These are phyloP conservation scores for Halophytophthora polymorphica DNA, from an alignment of 352 stramenopile species.

Conservation along the genomic window DNA sequence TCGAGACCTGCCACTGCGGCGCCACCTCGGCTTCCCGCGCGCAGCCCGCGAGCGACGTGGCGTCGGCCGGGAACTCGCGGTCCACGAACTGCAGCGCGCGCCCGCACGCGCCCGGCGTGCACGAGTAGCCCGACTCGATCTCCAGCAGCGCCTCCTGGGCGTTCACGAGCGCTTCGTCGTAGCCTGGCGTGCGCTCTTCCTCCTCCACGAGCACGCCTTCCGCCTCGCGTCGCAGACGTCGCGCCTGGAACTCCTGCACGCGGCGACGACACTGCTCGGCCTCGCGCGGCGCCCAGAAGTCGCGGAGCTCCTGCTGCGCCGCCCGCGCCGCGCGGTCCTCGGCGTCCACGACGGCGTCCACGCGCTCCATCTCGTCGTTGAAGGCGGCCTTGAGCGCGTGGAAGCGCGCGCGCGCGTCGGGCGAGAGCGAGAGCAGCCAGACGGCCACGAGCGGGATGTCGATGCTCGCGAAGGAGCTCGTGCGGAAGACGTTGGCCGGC, in stretches of 20 bases:
- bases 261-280: constrained; percentile 64
- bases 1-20: constrained; percentile 78
- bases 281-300: constrained; percentile 59
- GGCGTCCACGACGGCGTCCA: constrained; percentile 69
- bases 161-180: constrained; percentile 80
- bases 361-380: constrained; percentile 80
- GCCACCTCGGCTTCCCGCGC: constrained; percentile 44
- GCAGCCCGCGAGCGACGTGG: constrained; percentile 70
- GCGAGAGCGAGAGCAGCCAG: constrained; percentile 84
- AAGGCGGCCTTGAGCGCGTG: constrained; percentile 87
- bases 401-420: constrained; percentile 85
- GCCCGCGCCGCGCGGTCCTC: constrained; percentile 56
- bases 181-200: constrained; percentile 22
- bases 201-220: constrained; percentile 54
- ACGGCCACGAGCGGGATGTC: constrained; percentile 88
- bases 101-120: constrained; percentile 69
- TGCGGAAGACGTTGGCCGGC: constrained; percentile 88
- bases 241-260: constrained; percentile 75
- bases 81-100: constrained; percentile 87
- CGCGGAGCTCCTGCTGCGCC: constrained; percentile 45
- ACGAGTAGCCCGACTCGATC: constrained; percentile 84
- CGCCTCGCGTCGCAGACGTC: constrained; percentile 62
- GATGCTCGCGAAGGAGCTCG: constrained; percentile 85
- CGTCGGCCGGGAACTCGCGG: constrained; percentile 83
- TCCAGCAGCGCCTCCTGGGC: constrained; percentile 79